These are phyloP conservation scores for Phialophora expanda DNA, from an alignment of 2,329 filamentous ascomycete species.

Conservation along the genomic window DNA sequence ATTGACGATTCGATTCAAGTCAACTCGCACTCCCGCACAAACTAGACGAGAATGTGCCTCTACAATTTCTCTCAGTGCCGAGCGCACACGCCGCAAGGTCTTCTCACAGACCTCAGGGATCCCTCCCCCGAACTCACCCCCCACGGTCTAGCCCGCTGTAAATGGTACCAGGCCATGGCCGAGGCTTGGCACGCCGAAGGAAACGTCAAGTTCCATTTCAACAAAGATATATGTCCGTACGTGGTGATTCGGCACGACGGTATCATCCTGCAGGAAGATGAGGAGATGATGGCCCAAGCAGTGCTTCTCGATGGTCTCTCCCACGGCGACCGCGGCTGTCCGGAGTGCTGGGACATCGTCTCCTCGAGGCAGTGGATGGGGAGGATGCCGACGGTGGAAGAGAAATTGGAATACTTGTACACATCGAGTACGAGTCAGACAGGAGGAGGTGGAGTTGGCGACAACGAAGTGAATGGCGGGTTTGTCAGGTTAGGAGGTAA, in stretches of 20 bases:
- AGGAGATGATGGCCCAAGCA: neutral
- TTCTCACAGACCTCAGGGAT: neutral
- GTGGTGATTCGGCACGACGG: constrained; percentile 14
- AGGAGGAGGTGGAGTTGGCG: neutral
- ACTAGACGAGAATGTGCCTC: constrained; percentile 12
- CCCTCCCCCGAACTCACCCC: neutral
- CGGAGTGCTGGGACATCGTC: constrained; percentile 11
- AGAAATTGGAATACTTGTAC: constrained; percentile 7
- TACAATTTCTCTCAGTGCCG: constrained; percentile 11
- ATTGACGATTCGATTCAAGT: too few species aligned
- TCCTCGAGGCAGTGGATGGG: neutral
- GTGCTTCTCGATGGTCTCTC: constrained; percentile 7
- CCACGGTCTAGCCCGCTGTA: constrained; percentile 10
- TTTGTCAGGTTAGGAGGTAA: neutral
- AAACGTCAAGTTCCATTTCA: neutral
- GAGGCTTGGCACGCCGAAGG: neutral
- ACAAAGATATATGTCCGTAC: constrained; percentile 18
- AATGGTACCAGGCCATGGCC: constrained; percentile 13
- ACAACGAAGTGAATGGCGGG: neutral
- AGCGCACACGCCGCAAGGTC: neutral
- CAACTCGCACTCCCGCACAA: too few species aligned
- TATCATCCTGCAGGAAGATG: neutral
- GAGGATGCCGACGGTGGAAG: neutral
- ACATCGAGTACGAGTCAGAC: neutral
- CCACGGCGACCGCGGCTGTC: constrained; percentile 16